Base-by-base conservation (phyloP, 2,329 filamentous ascomycete genomes). In the Huntiella abstrusa region DNA sequence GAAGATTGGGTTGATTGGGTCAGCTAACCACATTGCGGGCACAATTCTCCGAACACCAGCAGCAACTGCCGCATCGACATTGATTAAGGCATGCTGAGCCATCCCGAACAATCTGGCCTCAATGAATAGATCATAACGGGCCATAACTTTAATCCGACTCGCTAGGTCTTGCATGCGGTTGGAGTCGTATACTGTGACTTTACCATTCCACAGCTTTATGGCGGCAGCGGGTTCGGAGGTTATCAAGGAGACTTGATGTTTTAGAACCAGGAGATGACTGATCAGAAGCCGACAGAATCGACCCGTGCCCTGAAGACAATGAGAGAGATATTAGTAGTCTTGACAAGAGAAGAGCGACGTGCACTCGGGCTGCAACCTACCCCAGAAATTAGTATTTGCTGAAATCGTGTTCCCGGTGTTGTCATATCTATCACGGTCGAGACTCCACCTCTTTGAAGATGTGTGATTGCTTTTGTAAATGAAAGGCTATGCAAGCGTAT, bases 31-130 rank as follows among this genome's bases (percentile, higher is more conserved):
- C 4, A 47, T 7, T 5, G 32, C 13, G 4, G 45, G 39, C 7
- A 41, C 16, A 19, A 42, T 42, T 13, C 38, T 32, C 4, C n/a
- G 4, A n/a, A 47, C 42, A 11, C 45, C 45, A 6, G 45, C 45
- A 5, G 45, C 33, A 3, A 47, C 15, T 28, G 39, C 45, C 1
- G 45, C 45, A 11, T 47, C 45, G 1, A 47, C 33, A 4, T 42
- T 38, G 19, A 36, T 16, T 3, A 34, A 15, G 12, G 42, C 41
- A 8, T 47, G 32, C 12, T 8, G 17, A 17, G 12, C 32, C 7
- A 8, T 33, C 13, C 16, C 28, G 8, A 16, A 7, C n/a, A 28
- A 4, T 10, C 4, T 43, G 12, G 33, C 39, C 4, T 47, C 45
- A n/a, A 47, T 37, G 17, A 47, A 22, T 10, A 33, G 8, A 22